Base-by-base conservation (phyloP, 306 rosid genomes). In the Castanopsis chinensis region DNA sequence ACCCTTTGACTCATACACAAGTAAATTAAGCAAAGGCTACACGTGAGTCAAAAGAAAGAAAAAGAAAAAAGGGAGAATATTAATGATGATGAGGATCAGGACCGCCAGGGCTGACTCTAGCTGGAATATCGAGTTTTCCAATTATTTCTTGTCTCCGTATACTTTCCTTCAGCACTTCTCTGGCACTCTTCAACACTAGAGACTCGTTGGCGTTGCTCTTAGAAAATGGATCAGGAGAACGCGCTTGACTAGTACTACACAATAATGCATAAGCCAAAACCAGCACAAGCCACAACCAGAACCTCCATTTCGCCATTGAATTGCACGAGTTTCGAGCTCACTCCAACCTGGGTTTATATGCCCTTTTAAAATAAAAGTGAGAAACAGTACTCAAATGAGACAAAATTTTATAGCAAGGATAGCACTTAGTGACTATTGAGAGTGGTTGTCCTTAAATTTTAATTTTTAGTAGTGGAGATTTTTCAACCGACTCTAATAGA, bases 21-120 rank as follows among this genome's bases (percentile, higher is more conserved):
- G 13, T 45, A 12, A 45, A 45, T 3, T 49, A 11, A 49, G 17
- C 53, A 1, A 49, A 1, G 1, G 17, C 5, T 8, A 49, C 53
- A 49, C 17, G 53, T 49, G 53, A 49, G 53, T 49, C 14, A 49
- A 49, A 49, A 4, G 2, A 45, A 45, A 4, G 5, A 3, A 57
- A 57, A 6, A 3, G 1, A 21, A n/a, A 58, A 58, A 58, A 0
- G 20, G 3, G 25, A 10, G 13, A 33, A 49, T 54, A 51, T 19
- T 75, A 84, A 14, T 88, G 89, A 76, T 88, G 91, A 53, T 73
- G 85, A 61, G 89, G 79, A 63, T 88, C 81, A 0, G 91, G 91
- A 17, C 91, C 91, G 12, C 77, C 87, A 0, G 91, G 91, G 76
- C 91, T 85, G 20, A 85, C 74, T 0, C 91, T 69, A 74, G 49